A percentile compares a stretch with the other conserved stretches of the same genome.
Conservation (phyloP, 1,139 yeast genomes). For the Oligophagozyma castellii region DNA sequence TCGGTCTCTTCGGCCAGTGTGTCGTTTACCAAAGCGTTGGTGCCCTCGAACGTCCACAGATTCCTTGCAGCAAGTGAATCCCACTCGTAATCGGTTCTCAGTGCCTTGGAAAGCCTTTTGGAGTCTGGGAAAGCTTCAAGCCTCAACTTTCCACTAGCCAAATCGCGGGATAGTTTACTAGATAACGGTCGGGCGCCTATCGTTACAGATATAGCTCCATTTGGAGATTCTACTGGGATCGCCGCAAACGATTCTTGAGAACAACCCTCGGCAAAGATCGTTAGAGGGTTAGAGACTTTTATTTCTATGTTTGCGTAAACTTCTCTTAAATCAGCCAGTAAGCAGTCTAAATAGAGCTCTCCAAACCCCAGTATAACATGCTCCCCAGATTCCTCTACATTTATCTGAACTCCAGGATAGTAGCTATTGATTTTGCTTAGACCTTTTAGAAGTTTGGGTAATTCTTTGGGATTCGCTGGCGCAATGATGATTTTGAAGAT, state of each 20-base stretch:
- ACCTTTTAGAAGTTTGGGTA: constrained; percentile 60
- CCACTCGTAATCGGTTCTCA: constrained; percentile 57
- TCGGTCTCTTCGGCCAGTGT: constrained; percentile 63
- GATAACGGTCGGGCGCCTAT: constrained; percentile 70
- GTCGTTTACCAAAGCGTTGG: constrained; percentile 62
- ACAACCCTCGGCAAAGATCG: constrained; percentile 71
- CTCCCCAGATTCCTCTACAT: constrained; percentile 84
- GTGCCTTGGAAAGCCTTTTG: constrained; percentile 36
- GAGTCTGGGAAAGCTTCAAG: constrained; percentile 25
- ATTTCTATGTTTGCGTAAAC: constrained; percentile 51
- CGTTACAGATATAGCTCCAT: constrained; percentile 46
- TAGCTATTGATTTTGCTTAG: constrained; percentile 47
- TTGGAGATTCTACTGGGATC: constrained; percentile 43
- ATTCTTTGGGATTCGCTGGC: constrained; percentile 65
- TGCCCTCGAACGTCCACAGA: constrained; percentile 53
- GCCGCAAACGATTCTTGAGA: constrained; percentile 53
- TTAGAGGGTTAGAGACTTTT: constrained; percentile 75
- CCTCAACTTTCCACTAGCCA: constrained; percentile 38
- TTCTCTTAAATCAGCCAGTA: constrained; percentile 60
- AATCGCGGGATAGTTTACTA: constrained; percentile 39
- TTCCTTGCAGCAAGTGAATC: constrained; percentile 76
- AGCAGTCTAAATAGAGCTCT: constrained; percentile 76
- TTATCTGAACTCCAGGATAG: constrained; percentile 52
- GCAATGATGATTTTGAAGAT: constrained; percentile 75
- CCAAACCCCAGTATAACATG: constrained; percentile 74